Conservation (phyloP, 768 basidiomycete genomes). For the Strobilomyces confusus region DNA sequence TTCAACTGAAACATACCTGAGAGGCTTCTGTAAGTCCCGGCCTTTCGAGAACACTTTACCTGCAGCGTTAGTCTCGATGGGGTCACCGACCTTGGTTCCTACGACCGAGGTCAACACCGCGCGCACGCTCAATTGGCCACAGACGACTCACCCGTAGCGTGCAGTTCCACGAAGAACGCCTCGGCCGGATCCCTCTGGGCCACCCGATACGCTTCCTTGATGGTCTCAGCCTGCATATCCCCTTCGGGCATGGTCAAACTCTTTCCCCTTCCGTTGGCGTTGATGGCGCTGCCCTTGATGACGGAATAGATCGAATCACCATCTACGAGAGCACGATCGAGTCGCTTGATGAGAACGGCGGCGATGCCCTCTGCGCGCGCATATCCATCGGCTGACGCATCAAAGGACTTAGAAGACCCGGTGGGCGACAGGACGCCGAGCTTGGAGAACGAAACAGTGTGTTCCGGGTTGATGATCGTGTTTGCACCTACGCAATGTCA, state of each 20-base stretch:
- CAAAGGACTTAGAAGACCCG: conserved; percentile 31
- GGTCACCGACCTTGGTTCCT: conserved; percentile 44
- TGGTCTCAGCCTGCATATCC: conserved; percentile 32
- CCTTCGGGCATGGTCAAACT: conserved; percentile 35
- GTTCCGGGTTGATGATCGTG: conserved; percentile 28
- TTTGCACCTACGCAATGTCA: conserved; percentile 21
- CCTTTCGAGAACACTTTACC: conserved; percentile 33
- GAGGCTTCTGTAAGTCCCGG: conserved; percentile 14
- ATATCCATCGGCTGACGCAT: conserved; percentile 32
- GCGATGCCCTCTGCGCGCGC: conserved; percentile 28
- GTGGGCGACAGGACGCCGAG: conserved; percentile 34
- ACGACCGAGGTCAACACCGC: background rate
- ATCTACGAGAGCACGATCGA: conserved; percentile 30
- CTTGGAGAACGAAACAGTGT: conserved; percentile 25
- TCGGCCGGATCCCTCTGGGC: conserved; percentile 33
- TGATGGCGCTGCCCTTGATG: conserved; percentile 32
- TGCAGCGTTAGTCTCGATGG: conserved; percentile 48
- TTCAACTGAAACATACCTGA: conserved; percentile 13
- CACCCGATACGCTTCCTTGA: conserved; percentile 29
- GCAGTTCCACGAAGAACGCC: conserved; percentile 47
- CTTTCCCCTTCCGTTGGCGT: conserved; percentile 32
- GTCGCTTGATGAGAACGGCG: conserved; percentile 33
- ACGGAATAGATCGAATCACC: conserved; percentile 30
- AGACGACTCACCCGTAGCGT: conserved; percentile 40
- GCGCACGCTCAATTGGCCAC: background rate